Base-by-base conservation (phyloP, 192 early-diverging fungal genomes). In the Coemansia asiatica region DNA sequence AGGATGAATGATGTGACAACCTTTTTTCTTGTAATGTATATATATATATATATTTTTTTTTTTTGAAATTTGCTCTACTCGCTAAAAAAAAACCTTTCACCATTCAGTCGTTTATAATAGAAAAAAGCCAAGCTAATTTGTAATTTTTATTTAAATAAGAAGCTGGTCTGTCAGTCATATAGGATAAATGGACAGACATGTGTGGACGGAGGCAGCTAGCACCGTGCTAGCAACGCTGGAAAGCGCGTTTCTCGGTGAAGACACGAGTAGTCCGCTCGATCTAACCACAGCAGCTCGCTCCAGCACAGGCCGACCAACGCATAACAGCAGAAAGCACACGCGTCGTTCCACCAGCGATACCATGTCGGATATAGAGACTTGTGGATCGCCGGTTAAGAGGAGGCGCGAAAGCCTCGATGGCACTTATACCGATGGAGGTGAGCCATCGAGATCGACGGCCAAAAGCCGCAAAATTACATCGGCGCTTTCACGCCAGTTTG, bases 401-500 rank as follows among this genome's bases (percentile, higher is more conserved):
- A 60, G 79, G 47, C 79, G 79, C 26, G 73, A 81, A 25, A 81
- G 79, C 63, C 28, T 62, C 16, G 51, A 67, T 44, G 65, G 65
- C 28, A 55, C 66, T 12, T 46, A 62, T 23, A 38, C 38, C 21
- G 59, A 50, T 23, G 40, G 53, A 25, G 73, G n/a, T n/a, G n/a
- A 66, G 13, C 12, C 48, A 59, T 6, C 70, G 48, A 69, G 67
- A 56, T 69, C 66, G 10, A 61, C 66, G 6, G 35, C 69, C 27
- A 81, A 81, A 33, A 61, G 65, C 54, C 79, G 79, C 56, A 66
- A 71, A 29, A 46, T 81, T 55, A 61, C 79, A 9, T 56, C 68
- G 18, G 70, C 70, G 7, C 61, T 81, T 33, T 75, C 79, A 1
- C 75, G 70, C 63, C 79, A 75, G 49, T 81, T 81, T 72, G 79